Conservation (phyloP, 257 asterid genomes). For the Solanum ahanhuiri region DNA sequence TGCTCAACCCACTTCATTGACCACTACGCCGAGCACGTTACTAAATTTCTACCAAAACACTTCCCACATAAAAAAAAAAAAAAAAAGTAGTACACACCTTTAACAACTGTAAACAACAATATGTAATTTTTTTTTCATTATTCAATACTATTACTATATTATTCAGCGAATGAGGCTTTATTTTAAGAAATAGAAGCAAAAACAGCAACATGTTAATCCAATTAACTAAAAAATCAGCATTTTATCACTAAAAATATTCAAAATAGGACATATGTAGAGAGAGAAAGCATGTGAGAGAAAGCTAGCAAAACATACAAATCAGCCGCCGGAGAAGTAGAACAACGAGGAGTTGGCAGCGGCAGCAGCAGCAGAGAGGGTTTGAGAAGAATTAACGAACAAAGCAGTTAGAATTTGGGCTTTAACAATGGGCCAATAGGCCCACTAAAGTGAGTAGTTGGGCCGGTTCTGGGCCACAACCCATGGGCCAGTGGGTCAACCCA, state of each 20-base stretch:
- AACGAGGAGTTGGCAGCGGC: neutral
- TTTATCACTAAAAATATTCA: neutral
- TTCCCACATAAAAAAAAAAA: neutral
- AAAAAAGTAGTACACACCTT: neutral
- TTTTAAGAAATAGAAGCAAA: neutral
- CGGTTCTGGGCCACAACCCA: neutral
- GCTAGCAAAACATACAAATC: neutral
- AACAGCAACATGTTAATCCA: neutral
- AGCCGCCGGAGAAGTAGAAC: neutral
- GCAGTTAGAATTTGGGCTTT: neutral
- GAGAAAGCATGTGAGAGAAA: neutral
- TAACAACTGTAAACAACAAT: neutral
- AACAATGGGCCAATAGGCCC: neutral
- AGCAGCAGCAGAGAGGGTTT: neutral
- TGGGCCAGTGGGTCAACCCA: neutral
- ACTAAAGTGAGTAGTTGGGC: neutral
- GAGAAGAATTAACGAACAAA: neutral
- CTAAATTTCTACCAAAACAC: neutral
- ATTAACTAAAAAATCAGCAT: neutral
- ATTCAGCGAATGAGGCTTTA: neutral
- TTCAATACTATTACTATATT: neutral
- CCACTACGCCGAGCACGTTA: neutral
- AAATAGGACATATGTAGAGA: neutral
- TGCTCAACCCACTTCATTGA: neutral
- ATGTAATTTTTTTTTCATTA: neutral